Evolutionary conservation across 176 grass and related monocot species (phyloP), one percentile per base, ranked within the genome.

Genomic region (Phoenix dactylifera): DNA sequence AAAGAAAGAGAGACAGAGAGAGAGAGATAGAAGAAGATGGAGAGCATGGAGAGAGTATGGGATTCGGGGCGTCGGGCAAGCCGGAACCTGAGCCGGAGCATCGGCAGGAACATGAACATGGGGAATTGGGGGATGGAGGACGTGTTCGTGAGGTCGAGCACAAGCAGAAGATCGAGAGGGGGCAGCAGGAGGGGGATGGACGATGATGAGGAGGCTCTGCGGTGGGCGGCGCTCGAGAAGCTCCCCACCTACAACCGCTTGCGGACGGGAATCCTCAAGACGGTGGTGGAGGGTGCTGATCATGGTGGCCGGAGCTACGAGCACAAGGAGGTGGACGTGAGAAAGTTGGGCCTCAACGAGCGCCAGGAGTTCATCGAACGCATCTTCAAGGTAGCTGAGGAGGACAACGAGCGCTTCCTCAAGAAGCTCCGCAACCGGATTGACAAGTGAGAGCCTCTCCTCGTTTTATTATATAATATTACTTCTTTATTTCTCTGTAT

Each of bases 281-380:
- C 81, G n/a, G 57, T 68, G 32, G 28, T 65, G 9, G 79, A 74
- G 0, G 51, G 6, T 3, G 73, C 1, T 3, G 59, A 64, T 16
- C 5, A 59, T 18, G 3, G 53, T 6, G 16, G 22, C 15, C 16
- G 68, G 26, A 3, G 58, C 28, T 77, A 70, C 61, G 68, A 69
- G 76, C 86, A 79, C 82, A 83, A 32, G 79, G 84, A 92, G 81
- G 93, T 98, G 50, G 93, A 98, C 77, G 93, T 98, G 49, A 64
- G 88, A 1, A 83, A 76, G 67, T 81, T 98, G 2, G 93, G 57
- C 48, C 32, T 63, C 35, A 79, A 63, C 55, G 88, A 98, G 26
- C 74, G 93, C 0, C 87, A 92, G 76, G 93, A 89, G 70, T 98
- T 98, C 84, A 92, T 98, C 78, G 78, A 86, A 49, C 79, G 93